Percentiles rank a stretch among this genome's conserved stretches.
phyloP scores from a whole-genome alignment of 2,329 filamentous ascomycete species.

The Curvularia verruculosa region DNA sequence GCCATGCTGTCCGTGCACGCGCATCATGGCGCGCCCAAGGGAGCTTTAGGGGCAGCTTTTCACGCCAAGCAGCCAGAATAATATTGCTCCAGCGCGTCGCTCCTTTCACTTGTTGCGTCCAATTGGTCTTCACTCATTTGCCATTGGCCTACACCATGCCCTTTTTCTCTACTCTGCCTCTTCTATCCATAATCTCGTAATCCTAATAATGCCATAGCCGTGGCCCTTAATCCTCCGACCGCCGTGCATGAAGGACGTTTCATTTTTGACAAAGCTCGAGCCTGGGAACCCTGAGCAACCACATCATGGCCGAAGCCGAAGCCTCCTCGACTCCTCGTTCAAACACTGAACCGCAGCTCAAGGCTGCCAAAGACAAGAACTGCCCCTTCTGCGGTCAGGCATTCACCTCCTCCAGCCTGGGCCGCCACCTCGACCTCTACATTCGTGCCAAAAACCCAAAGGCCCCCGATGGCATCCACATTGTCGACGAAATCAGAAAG shows the following conservation, averaged over 20 bases:
- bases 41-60: conserved; percentile 32
- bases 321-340: conserved; percentile 47
- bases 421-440: conserved; percentile 91
- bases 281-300: conserved; percentile 22
- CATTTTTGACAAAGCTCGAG: conserved; percentile 27
- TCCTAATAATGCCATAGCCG: conserved; percentile 40
- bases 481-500: conserved; percentile 86
- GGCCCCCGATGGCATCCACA: conserved; percentile 81
- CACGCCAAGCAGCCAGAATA: conserved; percentile 26
- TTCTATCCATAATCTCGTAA: conserved; percentile 9
- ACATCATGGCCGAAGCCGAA: conserved; percentile 46
- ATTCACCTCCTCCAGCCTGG: conserved; percentile 85
- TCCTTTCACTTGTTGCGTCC: conserved; percentile 32
- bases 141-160: conserved; percentile 17
- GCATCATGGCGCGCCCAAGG: conserved; percentile 26
- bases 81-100: conserved; percentile 33
- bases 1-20: too few species aligned
- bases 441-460: conserved; percentile 94
- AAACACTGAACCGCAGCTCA: conserved; percentile 37
- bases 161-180: conserved; percentile 15
- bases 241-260: conserved; percentile 25
- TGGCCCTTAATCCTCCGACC: conserved; percentile 8
- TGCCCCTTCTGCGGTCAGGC: conserved; percentile 88
- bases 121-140: conserved; percentile 22
- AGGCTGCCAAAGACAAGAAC: conserved; percentile 78